Conservation (phyloP, 176 grass and related monocot species). For the Lolium perenne region DNA sequence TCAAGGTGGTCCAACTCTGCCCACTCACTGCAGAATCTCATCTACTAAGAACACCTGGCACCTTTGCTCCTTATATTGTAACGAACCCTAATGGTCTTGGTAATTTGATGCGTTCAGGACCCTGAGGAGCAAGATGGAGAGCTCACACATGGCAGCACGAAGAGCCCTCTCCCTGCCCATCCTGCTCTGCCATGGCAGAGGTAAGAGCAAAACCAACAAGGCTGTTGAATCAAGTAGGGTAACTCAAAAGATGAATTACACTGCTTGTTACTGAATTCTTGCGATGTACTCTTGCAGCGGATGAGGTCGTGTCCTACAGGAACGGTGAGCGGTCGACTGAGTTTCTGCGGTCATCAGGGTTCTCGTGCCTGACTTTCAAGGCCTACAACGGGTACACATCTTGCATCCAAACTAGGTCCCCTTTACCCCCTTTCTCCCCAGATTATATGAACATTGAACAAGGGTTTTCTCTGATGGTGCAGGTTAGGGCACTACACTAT, state of each 20-base stretch:
- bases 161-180: constrained; percentile 72
- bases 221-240: background rate
- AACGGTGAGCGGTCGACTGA: constrained; percentile 81
- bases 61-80: background rate
- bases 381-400: constrained; percentile 73
- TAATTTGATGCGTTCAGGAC: constrained; percentile 49
- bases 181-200: constrained; percentile 82
- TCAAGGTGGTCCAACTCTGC: constrained; percentile 69
- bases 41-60: background rate
- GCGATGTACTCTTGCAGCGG: constrained; percentile 49
- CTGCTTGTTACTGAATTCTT: background rate
- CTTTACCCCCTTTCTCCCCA: background rate
- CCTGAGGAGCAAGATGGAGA: constrained; percentile 76
- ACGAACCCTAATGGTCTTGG: background rate
- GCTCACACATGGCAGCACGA: constrained; percentile 68
- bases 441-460: background rate
- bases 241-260: background rate
- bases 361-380: constrained; percentile 71
- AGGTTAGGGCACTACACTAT: constrained; percentile 90
- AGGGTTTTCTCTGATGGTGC: constrained; percentile 31
- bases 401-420: background rate
- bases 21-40: background rate
- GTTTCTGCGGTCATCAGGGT: constrained; percentile 65
- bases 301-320: constrained; percentile 86
- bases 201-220: constrained; percentile 28